phyloP scores from a whole-genome alignment of 2,329 filamentous ascomycete genomes.

The Fusarium clavum region DNA sequence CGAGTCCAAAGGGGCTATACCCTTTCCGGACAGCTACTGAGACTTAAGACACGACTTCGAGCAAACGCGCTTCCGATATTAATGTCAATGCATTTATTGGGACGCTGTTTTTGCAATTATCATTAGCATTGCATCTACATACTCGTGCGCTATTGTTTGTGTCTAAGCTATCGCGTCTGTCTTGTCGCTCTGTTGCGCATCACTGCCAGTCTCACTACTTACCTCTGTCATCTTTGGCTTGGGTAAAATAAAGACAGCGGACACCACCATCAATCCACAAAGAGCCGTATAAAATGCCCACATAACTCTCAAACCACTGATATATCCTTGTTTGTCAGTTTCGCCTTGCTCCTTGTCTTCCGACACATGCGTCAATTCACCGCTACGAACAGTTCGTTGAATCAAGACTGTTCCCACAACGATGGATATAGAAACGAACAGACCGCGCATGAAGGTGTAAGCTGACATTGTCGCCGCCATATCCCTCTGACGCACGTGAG shows the following conservation, averaged over 20 bases:
- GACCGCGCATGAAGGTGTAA: slow-evolving; percentile 73
- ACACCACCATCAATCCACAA: slow-evolving; percentile 24
- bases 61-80: background rate
- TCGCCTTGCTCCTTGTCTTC: background rate
- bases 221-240: slow-evolving; percentile 11
- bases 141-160: background rate
- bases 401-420: slow-evolving; percentile 82
- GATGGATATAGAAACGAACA: slow-evolving; percentile 74
- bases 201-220: background rate
- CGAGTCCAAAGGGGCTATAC: background rate
- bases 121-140: background rate
- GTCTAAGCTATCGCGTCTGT: background rate
- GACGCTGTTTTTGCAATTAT: background rate
- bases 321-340: slow-evolving; percentile 30
- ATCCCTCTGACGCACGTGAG: slow-evolving; percentile 69
- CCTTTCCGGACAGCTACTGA: background rate
- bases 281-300: slow-evolving; percentile 39
- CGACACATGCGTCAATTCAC: slow-evolving; percentile 28
- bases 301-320: slow-evolving; percentile 33
- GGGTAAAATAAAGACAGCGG: slow-evolving; percentile 28
- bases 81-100: background rate
- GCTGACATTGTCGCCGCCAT: slow-evolving; percentile 74
- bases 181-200: slow-evolving; percentile 2
- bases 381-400: slow-evolving; percentile 54
- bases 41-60: fast-evolving